Evolutionary conservation across 202 grass and related monocot genomes (phyloP), one percentile per base, ranked within the genome.

Genomic region (Brachypodium distachyon): DNA sequence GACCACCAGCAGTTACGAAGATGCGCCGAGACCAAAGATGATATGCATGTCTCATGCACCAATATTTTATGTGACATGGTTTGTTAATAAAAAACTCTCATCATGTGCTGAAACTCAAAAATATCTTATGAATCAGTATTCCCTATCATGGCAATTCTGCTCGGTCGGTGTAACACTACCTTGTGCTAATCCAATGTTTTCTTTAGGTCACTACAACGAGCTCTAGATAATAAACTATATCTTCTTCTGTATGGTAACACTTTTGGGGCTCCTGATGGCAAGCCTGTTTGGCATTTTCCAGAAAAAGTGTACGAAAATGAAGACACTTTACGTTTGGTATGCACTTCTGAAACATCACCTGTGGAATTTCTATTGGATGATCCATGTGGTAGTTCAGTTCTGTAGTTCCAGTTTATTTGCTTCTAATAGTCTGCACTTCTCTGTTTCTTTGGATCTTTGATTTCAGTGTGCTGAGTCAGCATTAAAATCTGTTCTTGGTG

Each of bases 291-390:
- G 96, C 96, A 99, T 87, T 95, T 99, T 61, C 91, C 91, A 18
- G 92, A 99, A 80, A 95, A 99, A 93, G 83, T 90, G 34, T 95
- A 90, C 23, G 87, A 99, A 85, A 99, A 92, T 73, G 96, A 99
- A 87, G 89, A 89, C 16, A 91, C 87, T 77, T 40, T 99, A 77
- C 85, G 85, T 79, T 77, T 76, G 92, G 96, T 99, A 89, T 58
- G 62, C 36, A 67, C 54, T 54, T 79, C 2, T 17, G 11, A 76
- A 82, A 48, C 6, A 49, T 39, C 50, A 10, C 2, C 6, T 33
- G 47, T 28, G n/a, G 63, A 56, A 39, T 79, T 56, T 74, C 12
- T 21, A 14, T 59, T 37, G 29, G n/a, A 53, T 43, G 3, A 37
- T 74, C 61, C 32, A 12, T 72, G 50, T 12, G 78, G 9, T 71